Evolutionary conservation across 164 flowering plant species (phyloP), one percentile per base, ranked within the genome.

Genomic region (Magnolia sinica): DNA sequence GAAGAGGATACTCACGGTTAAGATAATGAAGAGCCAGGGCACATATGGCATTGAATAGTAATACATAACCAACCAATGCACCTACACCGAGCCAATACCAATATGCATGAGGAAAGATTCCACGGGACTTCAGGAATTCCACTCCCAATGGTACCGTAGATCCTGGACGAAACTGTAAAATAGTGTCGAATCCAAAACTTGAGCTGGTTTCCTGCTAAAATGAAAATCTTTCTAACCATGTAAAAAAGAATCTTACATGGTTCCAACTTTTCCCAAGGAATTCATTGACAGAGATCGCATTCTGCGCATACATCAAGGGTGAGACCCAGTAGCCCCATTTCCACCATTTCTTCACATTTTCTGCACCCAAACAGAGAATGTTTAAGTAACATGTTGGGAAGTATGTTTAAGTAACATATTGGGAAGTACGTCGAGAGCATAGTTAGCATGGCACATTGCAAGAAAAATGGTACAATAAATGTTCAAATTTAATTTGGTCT

Each of bases 321-420:
- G 97, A 92, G 31, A 85, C 18, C 96, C 95, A 92, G 74, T 87
- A 89, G 50, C 88, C 99, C 99, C 99, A 93, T 8, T 70, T 52
- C 94, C 92, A 93, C 98, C 97, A 93, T 6, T 59, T 70, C 71
- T 50, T 66, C 31, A 75, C 63, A 51, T 65, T 22, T 19, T 75
- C 77, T 55, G 18, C 3, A 55, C 18, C 13, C 61, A 55, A 55
- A 55, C 18, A 55, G 18, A 55, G 18, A 55, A 55, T 11, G 61
- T 55, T 55, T 2, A 10, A 10, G 16, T 55, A 10, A 55, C 18
- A 16, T 11, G 61, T 2, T 9, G 59, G 16, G 59, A 55, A 55
- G 16, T 55, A 9, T 9, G 13, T 52, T 52, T 2, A 10, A 10
- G 16, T 55, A 10, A 55, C 18, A 16, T 11, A 7, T 8, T 8